phyloP scores from a whole-genome alignment of 805 yeast species.

The Starmerella bacillaris region DNA sequence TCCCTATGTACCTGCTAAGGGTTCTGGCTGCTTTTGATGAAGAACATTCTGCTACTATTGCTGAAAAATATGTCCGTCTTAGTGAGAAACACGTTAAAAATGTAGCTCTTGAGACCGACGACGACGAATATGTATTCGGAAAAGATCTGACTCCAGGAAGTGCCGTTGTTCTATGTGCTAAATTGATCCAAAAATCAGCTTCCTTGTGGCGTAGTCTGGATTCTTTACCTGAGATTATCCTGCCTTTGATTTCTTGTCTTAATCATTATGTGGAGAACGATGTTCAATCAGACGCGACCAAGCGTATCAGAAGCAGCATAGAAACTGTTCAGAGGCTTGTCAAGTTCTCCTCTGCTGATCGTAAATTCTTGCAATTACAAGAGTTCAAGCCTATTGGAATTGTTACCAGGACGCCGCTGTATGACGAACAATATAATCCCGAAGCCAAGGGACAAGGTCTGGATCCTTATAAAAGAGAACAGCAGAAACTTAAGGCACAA shows the following conservation, averaged over 20 bases:
- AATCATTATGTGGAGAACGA: background rate
- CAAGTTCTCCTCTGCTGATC: slow-evolving; percentile 32
- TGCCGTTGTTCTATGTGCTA: slow-evolving; percentile 8
- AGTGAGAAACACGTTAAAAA: background rate
- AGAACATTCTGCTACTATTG: background rate
- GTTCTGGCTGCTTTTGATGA: slow-evolving; percentile 6
- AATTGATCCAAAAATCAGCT: slow-evolving; percentile 11
- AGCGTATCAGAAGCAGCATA: slow-evolving; percentile 8
- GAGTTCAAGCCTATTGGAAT: slow-evolving; percentile 70
- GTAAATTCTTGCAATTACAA: slow-evolving; percentile 64
- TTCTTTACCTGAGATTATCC: slow-evolving; percentile 19
- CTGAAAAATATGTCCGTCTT: slow-evolving; percentile 7
- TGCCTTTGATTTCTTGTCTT: slow-evolving; percentile 13
- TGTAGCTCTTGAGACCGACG: background rate
- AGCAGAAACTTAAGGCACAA: slow-evolving; percentile 64
- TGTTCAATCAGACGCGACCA: background rate
- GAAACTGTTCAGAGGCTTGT: slow-evolving; percentile 25
- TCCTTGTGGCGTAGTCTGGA: slow-evolving; percentile 20
- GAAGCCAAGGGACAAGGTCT: slow-evolving; percentile 83
- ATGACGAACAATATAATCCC: slow-evolving; percentile 90
- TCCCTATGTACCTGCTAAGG: slow-evolving; percentile 32
- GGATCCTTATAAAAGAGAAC: slow-evolving; percentile 63
- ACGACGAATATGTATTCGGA: slow-evolving; percentile 1
- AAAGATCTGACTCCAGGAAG: background rate
- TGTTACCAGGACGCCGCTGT: slow-evolving; percentile 72